phyloP scores from a whole-genome alignment of 78 protist species.

The Chrysochromulina parva region DNA sequence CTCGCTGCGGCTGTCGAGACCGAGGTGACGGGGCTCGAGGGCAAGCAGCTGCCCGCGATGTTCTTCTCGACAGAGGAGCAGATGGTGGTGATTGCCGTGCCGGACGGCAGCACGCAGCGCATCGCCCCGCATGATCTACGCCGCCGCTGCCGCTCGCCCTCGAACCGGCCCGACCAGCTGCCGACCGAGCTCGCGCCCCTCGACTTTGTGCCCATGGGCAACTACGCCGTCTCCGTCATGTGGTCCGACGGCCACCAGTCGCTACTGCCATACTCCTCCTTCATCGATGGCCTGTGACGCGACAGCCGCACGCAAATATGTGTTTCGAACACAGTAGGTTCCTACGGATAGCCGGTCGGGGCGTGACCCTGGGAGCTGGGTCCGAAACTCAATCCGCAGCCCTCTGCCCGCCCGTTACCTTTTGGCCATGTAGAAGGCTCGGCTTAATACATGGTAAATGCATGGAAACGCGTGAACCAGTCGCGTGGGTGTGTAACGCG shows the following conservation, averaged over 20 bases:
- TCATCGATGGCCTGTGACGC: too few species aligned
- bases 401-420: too few species aligned
- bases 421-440: too few species aligned
- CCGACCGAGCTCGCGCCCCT: neutral
- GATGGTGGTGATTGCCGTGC: neutral
- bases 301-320: too few species aligned
- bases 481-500: too few species aligned
- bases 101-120: neutral
- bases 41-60: neutral
- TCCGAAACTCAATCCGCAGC: too few species aligned
- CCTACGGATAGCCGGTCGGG: too few species aligned
- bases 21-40: neutral
- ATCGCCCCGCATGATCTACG: conserved; percentile 6
- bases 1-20: neutral
- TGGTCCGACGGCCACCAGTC: conserved; percentile 43
- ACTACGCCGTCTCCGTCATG: conserved; percentile 16
- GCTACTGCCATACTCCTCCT: conserved; percentile 5
- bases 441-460: too few species aligned
- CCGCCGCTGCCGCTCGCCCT: conserved; percentile 9
- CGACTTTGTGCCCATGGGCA: conserved; percentile 27
- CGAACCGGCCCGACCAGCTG: neutral
- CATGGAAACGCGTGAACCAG: too few species aligned
- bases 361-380: too few species aligned
- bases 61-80: neutral
- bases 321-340: too few species aligned